These are phyloP conservation scores for Puccinia sorghi DNA, from an alignment of 1,284 basidiomycete species.

Conservation along the genomic window DNA sequence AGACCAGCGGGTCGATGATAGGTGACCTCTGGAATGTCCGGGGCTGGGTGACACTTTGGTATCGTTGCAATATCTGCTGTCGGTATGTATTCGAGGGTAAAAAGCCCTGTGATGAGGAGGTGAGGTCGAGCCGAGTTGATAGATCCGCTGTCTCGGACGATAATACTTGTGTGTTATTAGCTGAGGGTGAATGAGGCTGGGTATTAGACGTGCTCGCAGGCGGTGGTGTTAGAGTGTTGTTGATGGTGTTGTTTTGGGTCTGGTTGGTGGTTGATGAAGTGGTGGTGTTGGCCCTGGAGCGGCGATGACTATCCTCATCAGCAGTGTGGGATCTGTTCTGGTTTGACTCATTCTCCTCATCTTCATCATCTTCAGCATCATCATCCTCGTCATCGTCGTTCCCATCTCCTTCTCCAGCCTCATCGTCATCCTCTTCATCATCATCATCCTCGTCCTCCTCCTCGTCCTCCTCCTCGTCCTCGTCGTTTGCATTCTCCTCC, in stretches of 20 bases:
- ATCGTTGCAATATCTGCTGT: constrained; percentile 19
- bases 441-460: neutral
- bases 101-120: too few relatives aligned
- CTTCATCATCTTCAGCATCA: neutral
- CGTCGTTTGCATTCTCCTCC: neutral
- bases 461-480: neutral
- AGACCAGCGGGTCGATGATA: constrained; percentile 83
- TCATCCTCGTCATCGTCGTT: neutral
- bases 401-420: neutral
- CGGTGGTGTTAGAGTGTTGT: neutral
- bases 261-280: neutral
- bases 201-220: neutral
- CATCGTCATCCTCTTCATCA: neutral
- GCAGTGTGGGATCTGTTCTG: neutral
- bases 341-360: neutral
- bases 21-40: constrained; percentile 52
- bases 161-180: neutral
- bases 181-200: neutral
- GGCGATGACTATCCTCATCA: neutral
- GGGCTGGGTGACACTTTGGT: constrained; percentile 15
- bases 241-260: neutral
- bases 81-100: constrained; percentile 20
- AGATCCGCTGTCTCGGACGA: constrained; percentile 8
- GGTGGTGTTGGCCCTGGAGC: neutral
- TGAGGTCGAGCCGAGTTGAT: constrained; percentile 19